Evolutionary conservation across 2,329 filamentous ascomycete species (phyloP).

Genomic region (Exophiala dermatitidis): DNA sequence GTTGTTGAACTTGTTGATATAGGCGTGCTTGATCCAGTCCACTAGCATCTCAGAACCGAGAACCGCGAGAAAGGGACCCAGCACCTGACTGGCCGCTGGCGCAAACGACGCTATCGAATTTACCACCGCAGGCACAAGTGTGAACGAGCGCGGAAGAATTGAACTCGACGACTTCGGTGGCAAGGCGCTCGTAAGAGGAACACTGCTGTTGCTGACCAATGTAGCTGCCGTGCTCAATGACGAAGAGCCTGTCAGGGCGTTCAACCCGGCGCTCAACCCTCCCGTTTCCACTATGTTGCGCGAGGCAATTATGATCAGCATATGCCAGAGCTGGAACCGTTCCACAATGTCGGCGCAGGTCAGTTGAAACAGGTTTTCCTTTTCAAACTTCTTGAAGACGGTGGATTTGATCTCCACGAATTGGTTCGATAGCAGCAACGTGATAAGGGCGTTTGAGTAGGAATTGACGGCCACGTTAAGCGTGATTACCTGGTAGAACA

Average conservation of each 20-base stretch:
- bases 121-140: constrained; percentile 61
- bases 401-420: constrained; percentile 98
- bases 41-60: constrained; percentile 95
- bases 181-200: constrained; percentile 45
- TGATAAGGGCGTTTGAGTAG: constrained; percentile 91
- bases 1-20: constrained; percentile 98
- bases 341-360: constrained; percentile 96
- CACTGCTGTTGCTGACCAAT: constrained; percentile 44
- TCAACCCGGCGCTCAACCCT: constrained; percentile 56
- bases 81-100: constrained; percentile 60
- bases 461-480: constrained; percentile 98
- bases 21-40: constrained; percentile 94
- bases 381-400: constrained; percentile 98
- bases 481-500: constrained; percentile 97
- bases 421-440: constrained; percentile 89
- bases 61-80: constrained; percentile 89
- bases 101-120: constrained; percentile 40
- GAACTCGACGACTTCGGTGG: constrained; percentile 55
- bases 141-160: constrained; percentile 85
- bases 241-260: constrained; percentile 30
- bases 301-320: constrained; percentile 91
- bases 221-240: constrained; percentile 34
- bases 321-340: constrained; percentile 92
- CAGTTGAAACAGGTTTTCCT: constrained; percentile 93
- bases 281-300: constrained; percentile 95